Base-by-base conservation (phyloP, 1,139 yeast genomes). In the Kodamaea suecica region DNA sequence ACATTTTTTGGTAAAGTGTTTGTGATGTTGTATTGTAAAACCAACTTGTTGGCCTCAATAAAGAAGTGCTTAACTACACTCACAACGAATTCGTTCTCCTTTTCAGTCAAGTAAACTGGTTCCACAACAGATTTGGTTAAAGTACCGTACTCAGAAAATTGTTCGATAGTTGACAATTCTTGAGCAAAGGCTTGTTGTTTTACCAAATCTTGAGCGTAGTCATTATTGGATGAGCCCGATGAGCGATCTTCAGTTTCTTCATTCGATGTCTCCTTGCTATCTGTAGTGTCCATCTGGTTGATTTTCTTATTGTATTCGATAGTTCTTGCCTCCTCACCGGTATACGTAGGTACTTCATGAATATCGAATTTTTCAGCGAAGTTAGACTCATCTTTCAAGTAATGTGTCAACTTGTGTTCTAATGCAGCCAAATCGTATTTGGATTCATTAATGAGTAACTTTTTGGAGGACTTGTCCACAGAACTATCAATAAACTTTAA, bases 51-150 rank as follows among this genome's bases (percentile, higher is more conserved):
- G 36, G 76, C 63, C 17, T 66, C 73, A 30, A 64, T 53, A 63
- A 84, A 92, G 41, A 88, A 66, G 59, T 90, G 97, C 60, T 86
- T 88, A 38, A 85, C 73, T 23, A 85, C 92, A 36, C 75, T 74
- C 36, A 94, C 95, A 34, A 87, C 92, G 57, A 88, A 88, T 62
- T 92, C 99, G 45, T 95, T 88, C 57, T 90, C 98, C 43, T 78
- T 75, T 57, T 92, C 98, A 23, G 98, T 90, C 52, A 92, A 76
- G 48, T 83, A 78, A 38, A 78, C 67, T 36, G 78, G 73, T 32
- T 66, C 59, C 7, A 52, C 30, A 2, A 95, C 81, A 7, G 92
- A 77, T 62, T 84, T 87, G 47, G 88, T 68, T 45, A 90, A 70
- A 34, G 73, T 61, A 41, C 98, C 98, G 53, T 80, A 88, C 1